A percentile compares a stretch with the other conserved stretches of the same genome.
These are phyloP conservation scores for Chalciporus chontae DNA, from an alignment of 768 basidiomycete species.

Conservation along the genomic window DNA sequence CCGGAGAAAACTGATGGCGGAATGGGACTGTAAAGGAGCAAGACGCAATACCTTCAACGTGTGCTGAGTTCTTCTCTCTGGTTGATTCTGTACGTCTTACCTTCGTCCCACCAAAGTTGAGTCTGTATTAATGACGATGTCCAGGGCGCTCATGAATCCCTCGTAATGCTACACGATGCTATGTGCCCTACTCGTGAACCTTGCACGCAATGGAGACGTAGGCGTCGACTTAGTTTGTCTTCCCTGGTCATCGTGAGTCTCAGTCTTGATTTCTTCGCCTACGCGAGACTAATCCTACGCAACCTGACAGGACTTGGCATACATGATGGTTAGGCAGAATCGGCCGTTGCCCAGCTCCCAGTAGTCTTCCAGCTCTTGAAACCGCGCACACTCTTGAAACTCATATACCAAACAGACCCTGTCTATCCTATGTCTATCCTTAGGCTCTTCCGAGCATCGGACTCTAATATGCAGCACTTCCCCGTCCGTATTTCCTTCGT, in stretches of 20 bases:
- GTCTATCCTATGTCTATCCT: too few species aligned
- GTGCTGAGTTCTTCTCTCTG: background rate
- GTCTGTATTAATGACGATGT: background rate
- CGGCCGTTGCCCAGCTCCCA: background rate
- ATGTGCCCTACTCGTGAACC: background rate
- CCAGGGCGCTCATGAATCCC: background rate
- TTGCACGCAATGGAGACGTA: background rate
- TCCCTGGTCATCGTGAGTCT: background rate
- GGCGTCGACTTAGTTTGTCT: background rate
- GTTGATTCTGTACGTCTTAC: background rate
- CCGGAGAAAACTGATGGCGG: background rate
- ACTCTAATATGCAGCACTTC: background rate
- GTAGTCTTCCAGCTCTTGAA: too few species aligned
- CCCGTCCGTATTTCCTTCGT: too few species aligned
- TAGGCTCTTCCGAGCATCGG: too few species aligned
- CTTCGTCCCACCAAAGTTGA: background rate
- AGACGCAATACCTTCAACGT: background rate
- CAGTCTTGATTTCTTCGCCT: background rate
- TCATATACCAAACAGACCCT: too few species aligned
- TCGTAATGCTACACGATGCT: background rate
- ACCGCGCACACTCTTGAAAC: too few species aligned
- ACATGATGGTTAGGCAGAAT: background rate
- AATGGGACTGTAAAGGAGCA: background rate
- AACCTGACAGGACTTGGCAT: background rate
- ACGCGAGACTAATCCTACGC: background rate